Evolutionary conservation across 2,329 filamentous ascomycete genomes (phyloP).

Genomic region (Chaetomiaceae sp.): DNA sequence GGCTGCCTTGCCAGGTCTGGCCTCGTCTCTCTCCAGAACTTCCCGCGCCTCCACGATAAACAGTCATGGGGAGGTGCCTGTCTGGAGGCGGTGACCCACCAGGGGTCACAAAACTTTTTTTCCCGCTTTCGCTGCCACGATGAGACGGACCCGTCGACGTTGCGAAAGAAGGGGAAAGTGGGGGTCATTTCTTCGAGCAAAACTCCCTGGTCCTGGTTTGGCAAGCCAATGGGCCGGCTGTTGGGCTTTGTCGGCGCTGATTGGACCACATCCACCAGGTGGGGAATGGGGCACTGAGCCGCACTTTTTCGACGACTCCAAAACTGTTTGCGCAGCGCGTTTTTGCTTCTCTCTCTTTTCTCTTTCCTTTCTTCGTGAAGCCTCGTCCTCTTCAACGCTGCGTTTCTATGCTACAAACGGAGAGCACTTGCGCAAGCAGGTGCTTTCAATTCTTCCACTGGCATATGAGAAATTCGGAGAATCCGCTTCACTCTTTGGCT

Average conservation of each 20-base stretch:
- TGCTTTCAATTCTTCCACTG: conserved; percentile 31
- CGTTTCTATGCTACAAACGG: conserved; percentile 85
- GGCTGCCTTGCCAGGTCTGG: conserved; percentile 3
- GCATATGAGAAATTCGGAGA: conserved; percentile 73
- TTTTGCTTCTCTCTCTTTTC: conserved; percentile 34
- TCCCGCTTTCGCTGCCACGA: background rate
- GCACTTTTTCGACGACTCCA: conserved; percentile 22
- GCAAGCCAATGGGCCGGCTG: too few species aligned
- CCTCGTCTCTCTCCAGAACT: background rate
- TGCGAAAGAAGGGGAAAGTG: background rate
- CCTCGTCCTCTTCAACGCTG: conserved; percentile 79
- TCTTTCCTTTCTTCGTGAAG: conserved; percentile 33
- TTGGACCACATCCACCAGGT: conserved; percentile 9
- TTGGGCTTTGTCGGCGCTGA: background rate
- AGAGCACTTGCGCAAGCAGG: conserved; percentile 41
- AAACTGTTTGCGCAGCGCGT: conserved; percentile 23
- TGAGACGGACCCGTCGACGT: background rate
- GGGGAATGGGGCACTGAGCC: conserved; percentile 15
- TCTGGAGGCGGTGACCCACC: conserved; percentile 8
- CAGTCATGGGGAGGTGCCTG: too few species aligned
- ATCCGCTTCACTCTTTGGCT: conserved; percentile 26
- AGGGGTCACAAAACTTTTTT: background rate
- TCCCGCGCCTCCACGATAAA: background rate
- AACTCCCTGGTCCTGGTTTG: too few species aligned
- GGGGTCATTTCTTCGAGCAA: background rate